phyloP scores from a whole-genome alignment of 2,329 filamentous ascomycete genomes.

The Neurospora crassa region DNA sequence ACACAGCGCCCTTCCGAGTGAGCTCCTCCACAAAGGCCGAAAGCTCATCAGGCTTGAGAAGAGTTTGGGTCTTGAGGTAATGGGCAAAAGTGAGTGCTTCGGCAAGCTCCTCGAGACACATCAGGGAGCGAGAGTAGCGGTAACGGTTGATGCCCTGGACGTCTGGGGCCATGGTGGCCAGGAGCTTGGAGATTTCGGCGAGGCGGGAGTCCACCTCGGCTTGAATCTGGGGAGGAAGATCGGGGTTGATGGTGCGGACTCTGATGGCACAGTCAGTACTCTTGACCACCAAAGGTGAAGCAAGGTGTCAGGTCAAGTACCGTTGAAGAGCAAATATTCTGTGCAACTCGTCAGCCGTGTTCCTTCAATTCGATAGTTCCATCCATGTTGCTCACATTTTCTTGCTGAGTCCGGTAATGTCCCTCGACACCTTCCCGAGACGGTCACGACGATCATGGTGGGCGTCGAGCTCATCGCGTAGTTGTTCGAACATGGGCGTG shows the following conservation, averaged over 20 bases:
- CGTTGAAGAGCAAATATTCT: constrained; percentile 81
- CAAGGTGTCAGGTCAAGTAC: constrained; percentile 30
- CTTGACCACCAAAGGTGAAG: not conserved
- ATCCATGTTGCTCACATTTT: constrained; percentile 61
- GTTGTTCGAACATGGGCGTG: constrained; percentile 72
- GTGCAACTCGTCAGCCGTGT: constrained; percentile 5
- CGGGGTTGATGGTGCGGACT: constrained; percentile 51
- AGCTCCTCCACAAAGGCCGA: constrained; percentile 33
- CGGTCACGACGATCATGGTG: constrained; percentile 89
- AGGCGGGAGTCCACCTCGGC: constrained; percentile 63
- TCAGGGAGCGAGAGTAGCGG: constrained; percentile 72
- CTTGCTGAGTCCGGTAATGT: constrained; percentile 90
- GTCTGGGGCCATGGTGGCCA: constrained; percentile 60
- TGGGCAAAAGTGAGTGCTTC: constrained; percentile 84
- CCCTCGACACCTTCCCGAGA: constrained; percentile 81
- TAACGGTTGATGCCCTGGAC: constrained; percentile 70
- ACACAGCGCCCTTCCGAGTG: constrained; percentile 20
- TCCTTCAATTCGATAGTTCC: not conserved
- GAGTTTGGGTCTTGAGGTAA: constrained; percentile 68
- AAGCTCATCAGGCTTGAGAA: constrained; percentile 61
- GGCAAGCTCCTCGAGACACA: constrained; percentile 87
- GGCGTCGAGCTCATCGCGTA: constrained; percentile 82
- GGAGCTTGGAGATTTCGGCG: constrained; percentile 59
- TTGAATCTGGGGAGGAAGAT: constrained; percentile 58
- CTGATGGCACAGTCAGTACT: constrained; percentile 28